A percentile compares a stretch with the other conserved stretches of the same genome.
Evolutionary conservation across 169 alveolate genomes (phyloP).

Genomic region (Eimeria tenella): DNA sequence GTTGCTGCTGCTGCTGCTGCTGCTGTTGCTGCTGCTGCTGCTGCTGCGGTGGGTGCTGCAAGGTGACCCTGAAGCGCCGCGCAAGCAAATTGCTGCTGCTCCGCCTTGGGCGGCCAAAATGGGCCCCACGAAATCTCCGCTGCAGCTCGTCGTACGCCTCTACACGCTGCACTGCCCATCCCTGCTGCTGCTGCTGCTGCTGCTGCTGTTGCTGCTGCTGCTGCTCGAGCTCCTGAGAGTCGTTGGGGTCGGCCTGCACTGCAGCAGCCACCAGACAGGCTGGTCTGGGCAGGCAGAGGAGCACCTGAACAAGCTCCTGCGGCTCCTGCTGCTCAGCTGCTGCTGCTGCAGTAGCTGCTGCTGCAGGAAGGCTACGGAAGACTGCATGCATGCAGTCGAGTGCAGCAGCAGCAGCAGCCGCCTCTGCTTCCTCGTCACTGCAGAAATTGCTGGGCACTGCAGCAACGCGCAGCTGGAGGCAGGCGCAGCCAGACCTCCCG

Average conservation of each 20-base stretch:
- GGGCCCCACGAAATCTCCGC: neutral
- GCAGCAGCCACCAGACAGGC: slow-evolving; percentile 36
- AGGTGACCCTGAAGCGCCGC: slow-evolving; percentile 48
- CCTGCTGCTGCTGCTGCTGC: slow-evolving; percentile 44
- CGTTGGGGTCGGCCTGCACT: neutral
- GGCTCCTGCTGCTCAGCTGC: neutral
- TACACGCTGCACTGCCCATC: slow-evolving; percentile 39
- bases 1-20: slow-evolving; percentile 15
- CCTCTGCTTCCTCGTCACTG: slow-evolving; percentile 39
- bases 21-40: neutral
- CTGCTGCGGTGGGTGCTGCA: slow-evolving; percentile 47
- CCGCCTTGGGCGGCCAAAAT: neutral
- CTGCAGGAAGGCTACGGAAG: slow-evolving; percentile 22
- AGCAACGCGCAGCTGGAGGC: slow-evolving; percentile 53
- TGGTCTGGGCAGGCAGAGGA: slow-evolving; percentile 42
- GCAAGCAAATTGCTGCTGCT: slow-evolving; percentile 15
- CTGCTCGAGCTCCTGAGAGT: neutral
- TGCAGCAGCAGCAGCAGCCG: slow-evolving; percentile 68
- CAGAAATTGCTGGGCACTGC: slow-evolving; percentile 37
- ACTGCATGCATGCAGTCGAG: slow-evolving; percentile 51
- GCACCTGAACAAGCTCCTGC: neutral
- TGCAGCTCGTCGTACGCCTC: slow-evolving; percentile 60
- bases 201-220: slow-evolving; percentile 57
- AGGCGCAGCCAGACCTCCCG: neutral
- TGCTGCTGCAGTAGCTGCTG: slow-evolving; percentile 22